Conservation (phyloP, 1,284 basidiomycete genomes). For the Melampsora larici-populina region DNA sequence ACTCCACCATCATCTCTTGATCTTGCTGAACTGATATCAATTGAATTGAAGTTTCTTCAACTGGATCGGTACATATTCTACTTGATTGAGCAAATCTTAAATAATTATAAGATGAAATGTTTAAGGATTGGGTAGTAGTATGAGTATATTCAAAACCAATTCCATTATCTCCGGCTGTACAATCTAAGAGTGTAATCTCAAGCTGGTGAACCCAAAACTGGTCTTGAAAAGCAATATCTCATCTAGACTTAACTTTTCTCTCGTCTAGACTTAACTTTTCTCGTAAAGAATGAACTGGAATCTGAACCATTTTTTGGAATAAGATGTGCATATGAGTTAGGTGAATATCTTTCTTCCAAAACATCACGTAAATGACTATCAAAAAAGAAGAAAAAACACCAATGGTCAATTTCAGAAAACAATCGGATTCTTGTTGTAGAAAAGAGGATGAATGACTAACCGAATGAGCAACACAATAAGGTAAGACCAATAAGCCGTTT, state of each 20-base stretch:
- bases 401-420: conserved; percentile 24
- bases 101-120: conserved; percentile 98
- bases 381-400: conserved; percentile 49
- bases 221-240: conserved; percentile 90
- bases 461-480: conserved; percentile 41
- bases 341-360: conserved; percentile 77
- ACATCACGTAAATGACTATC: conserved; percentile 93
- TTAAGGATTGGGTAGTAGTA: conserved; percentile 72
- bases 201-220: conserved; percentile 92
- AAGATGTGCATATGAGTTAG: conserved; percentile 72
- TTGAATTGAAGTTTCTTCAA: conserved; percentile 60
- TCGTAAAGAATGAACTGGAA: conserved; percentile 98
- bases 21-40: conserved; percentile 74
- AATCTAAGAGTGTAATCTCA: conserved; percentile 81
- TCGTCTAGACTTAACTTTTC: conserved; percentile 85
- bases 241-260: too few species aligned
- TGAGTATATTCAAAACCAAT: conserved; percentile 75
- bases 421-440: background rate
- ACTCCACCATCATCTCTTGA: conserved; percentile 77
- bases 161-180: conserved; percentile 77
- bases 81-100: conserved; percentile 94
- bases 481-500: conserved; percentile 51
- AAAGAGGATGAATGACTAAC: conserved; percentile 29
- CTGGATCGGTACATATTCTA: conserved; percentile 90
- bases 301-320: conserved; percentile 83